A percentile compares a stretch with the other conserved stretches of the same genome.
phyloP scores from a whole-genome alignment of 2,329 filamentous ascomycete species.

The Paecilomyces variotii region DNA sequence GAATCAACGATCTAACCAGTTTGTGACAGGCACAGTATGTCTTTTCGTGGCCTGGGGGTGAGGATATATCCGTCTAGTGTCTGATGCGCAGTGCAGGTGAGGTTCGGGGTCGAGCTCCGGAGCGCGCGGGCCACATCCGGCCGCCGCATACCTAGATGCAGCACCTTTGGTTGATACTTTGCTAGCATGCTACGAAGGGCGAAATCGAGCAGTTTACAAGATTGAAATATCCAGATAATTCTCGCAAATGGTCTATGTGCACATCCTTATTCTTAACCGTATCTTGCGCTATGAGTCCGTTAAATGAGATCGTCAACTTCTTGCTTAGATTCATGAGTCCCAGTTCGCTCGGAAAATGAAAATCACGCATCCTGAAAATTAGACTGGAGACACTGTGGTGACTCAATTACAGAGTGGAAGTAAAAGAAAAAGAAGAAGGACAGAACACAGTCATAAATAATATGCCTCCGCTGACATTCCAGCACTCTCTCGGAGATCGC shows the following conservation, averaged over 20 bases:
- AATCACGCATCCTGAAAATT: neutral
- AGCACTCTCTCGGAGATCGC: neutral
- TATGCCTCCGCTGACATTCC: neutral
- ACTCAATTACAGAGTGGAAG: slow-evolving; percentile 1
- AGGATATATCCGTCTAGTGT: neutral
- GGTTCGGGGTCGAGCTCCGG: neutral
- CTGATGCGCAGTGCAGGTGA: neutral
- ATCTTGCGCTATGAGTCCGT: neutral
- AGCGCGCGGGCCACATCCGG: neutral
- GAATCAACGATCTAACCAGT: too few species aligned
- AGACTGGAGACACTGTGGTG: neutral
- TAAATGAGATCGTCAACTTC: neutral
- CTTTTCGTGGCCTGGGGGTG: too few species aligned
- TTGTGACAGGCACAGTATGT: too few species aligned
- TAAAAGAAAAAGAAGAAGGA: slow-evolving; percentile 3
- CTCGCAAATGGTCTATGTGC: neutral
- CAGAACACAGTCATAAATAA: slow-evolving; percentile 7
- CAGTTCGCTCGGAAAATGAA: neutral
- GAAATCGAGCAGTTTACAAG: neutral
- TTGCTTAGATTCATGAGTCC: neutral
- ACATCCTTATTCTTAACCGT: neutral
- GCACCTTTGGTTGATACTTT: neutral
- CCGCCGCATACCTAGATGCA: neutral
- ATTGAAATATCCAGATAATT: neutral
- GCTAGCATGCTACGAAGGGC: neutral